A percentile compares a stretch with the other conserved stretches of the same genome.
Conservation (phyloP, 805 yeast species). For the Dipodascus geniculatus region DNA sequence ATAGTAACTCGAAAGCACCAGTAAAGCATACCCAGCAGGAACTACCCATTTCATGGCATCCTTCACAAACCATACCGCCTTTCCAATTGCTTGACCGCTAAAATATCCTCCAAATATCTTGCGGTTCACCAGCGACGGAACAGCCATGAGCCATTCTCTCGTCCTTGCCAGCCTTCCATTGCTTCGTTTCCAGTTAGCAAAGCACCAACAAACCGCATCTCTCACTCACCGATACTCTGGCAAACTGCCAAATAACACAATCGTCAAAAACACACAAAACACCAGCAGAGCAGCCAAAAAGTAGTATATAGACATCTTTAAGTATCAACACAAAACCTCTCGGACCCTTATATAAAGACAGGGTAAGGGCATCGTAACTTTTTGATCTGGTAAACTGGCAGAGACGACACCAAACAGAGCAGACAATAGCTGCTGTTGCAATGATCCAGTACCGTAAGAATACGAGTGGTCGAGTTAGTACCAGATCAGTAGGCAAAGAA, state of each 20-base stretch:
- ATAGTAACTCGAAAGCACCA: slow-evolving; percentile 10
- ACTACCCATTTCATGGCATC: slow-evolving; percentile 11
- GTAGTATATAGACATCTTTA: not conserved
- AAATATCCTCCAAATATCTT: slow-evolving; percentile 5
- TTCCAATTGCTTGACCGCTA: too few species aligned
- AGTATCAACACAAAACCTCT: not conserved
- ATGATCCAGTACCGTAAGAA: too few species aligned
- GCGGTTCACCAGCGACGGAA: slow-evolving; percentile 14
- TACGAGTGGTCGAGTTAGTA: too few species aligned
- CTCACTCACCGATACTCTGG: slow-evolving; percentile 22
- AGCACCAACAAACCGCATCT: not conserved
- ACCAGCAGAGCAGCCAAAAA: not conserved
- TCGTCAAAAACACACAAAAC: slow-evolving; percentile 20
- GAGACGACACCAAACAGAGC: not conserved
- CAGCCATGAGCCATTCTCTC: slow-evolving; percentile 13
- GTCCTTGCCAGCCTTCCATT: slow-evolving; percentile 15
- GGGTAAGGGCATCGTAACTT: too few species aligned
- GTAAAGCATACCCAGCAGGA: slow-evolving; percentile 14
- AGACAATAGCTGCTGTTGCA: too few species aligned
- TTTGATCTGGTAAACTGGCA: not conserved
- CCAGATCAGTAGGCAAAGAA: too few species aligned
- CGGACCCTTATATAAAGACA: not conserved
- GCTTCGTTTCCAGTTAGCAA: slow-evolving; percentile 7
- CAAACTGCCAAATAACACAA: slow-evolving; percentile 25
- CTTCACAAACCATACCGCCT: too few species aligned